phyloP scores from a whole-genome alignment of 345 rosid species.

The Clausena lansium region DNA sequence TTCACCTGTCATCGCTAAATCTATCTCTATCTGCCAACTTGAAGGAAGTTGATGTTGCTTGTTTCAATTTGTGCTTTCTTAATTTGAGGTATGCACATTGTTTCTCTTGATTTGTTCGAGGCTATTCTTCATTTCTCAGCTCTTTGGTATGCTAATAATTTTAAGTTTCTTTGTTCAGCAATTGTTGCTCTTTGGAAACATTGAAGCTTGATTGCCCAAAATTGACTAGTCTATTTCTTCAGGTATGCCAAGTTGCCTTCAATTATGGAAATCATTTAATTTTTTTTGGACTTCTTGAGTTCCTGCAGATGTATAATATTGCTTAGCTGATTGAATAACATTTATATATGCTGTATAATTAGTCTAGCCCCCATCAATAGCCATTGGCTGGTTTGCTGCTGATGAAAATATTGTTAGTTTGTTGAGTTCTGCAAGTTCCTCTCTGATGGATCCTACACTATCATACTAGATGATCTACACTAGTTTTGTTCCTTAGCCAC shows the following conservation, averaged over 20 bases:
- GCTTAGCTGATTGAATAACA: background rate
- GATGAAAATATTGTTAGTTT: background rate
- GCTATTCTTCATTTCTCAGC: background rate
- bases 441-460: background rate
- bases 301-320: background rate
- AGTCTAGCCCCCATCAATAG: background rate
- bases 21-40: conserved; percentile 78
- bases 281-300: background rate
- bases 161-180: conserved; percentile 41
- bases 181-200: conserved; percentile 81
- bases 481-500: background rate
- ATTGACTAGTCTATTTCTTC: conserved; percentile 86
- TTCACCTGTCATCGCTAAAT: conserved; percentile 72
- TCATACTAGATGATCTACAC: background rate
- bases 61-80: conserved; percentile 67
- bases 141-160: conserved; percentile 12
- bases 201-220: conserved; percentile 78
- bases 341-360: background rate
- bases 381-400: background rate
- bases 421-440: too few species aligned
- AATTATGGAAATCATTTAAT: background rate
- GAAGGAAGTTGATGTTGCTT: conserved; percentile 84
- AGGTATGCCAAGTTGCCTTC: conserved; percentile 38
- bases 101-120: background rate
- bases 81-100: conserved; percentile 60